Evolutionary conservation across 208 protist species (phyloP).

Genomic region (Trypanosoma vivax): DNA sequence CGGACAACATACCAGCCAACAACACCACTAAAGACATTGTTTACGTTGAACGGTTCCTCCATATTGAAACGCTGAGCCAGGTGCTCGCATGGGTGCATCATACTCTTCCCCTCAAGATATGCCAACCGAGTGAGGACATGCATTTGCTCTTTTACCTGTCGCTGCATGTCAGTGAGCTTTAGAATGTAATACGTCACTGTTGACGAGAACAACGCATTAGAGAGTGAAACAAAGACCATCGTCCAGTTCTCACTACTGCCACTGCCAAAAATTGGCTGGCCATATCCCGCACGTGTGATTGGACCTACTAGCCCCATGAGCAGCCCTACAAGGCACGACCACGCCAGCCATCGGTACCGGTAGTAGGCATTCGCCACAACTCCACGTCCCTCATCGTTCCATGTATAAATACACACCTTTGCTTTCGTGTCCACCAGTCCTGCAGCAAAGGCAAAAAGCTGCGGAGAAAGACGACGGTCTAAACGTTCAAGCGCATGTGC

Average conservation of each 20-base stretch:
- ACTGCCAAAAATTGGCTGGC: slow-evolving; percentile 38
- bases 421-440: slow-evolving; percentile 58
- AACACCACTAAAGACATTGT: slow-evolving; percentile 59
- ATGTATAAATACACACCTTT: slow-evolving; percentile 68
- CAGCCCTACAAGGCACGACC: slow-evolving; percentile 31
- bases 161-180: slow-evolving; percentile 79
- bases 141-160: slow-evolving; percentile 62
- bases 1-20: slow-evolving; percentile 66
- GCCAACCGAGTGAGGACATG: slow-evolving; percentile 56
- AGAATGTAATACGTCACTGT: slow-evolving; percentile 48
- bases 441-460: slow-evolving; percentile 59
- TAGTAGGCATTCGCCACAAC: slow-evolving; percentile 66
- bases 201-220: slow-evolving; percentile 46
- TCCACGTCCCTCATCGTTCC: slow-evolving; percentile 59
- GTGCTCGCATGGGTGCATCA: slow-evolving; percentile 54
- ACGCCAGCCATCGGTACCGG: slow-evolving; percentile 51
- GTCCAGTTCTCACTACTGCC: slow-evolving; percentile 29
- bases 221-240: slow-evolving; percentile 36
- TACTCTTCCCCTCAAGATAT: slow-evolving; percentile 51
- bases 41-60: slow-evolving; percentile 38
- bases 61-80: slow-evolving; percentile 43
- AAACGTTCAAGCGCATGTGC: slow-evolving; percentile 69
- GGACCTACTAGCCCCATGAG: slow-evolving; percentile 54
- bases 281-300: slow-evolving; percentile 40
- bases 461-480: slow-evolving; percentile 55